Evolutionary conservation across 2,329 filamentous ascomycete genomes (phyloP).

Genomic region (Sphaerulina musiva): DNA sequence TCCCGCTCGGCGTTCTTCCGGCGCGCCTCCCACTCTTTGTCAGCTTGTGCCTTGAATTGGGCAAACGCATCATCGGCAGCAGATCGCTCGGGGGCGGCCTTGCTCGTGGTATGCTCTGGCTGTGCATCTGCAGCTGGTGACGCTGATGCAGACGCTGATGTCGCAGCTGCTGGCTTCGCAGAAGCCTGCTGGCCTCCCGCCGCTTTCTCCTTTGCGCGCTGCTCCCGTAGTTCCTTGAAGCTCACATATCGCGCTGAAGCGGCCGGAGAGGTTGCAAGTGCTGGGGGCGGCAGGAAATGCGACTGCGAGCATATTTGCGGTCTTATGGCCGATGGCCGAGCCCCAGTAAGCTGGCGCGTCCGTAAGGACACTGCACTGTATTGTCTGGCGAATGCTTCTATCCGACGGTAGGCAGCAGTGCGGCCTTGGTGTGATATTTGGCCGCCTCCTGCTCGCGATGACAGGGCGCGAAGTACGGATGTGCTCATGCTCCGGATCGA

Average conservation of each 20-base stretch:
- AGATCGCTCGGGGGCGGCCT: slow-evolving; percentile 23
- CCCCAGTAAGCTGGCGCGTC: slow-evolving; percentile 19
- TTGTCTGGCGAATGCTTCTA: slow-evolving; percentile 30
- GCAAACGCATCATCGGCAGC: slow-evolving; percentile 34
- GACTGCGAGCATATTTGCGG: slow-evolving; percentile 38
- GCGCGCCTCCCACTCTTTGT: slow-evolving; percentile 35
- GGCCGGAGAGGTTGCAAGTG: slow-evolving; percentile 37
- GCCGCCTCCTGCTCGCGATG: slow-evolving; percentile 37
- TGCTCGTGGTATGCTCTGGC: slow-evolving; percentile 31
- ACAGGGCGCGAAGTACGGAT: slow-evolving; percentile 36
- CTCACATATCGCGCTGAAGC: slow-evolving; percentile 41
- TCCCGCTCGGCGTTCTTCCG: slow-evolving; percentile 39
- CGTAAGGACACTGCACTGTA: slow-evolving; percentile 30
- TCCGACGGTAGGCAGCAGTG: slow-evolving; percentile 44
- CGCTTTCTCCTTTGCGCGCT: slow-evolving; percentile 33
- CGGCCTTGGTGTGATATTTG: slow-evolving; percentile 39
- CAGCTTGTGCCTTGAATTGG: slow-evolving; percentile 32
- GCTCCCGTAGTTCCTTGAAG: slow-evolving; percentile 36
- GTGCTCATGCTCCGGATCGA: slow-evolving; percentile 41
- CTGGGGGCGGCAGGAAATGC: slow-evolving; percentile 39
- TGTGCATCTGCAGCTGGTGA: slow-evolving; percentile 31
- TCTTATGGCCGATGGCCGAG: slow-evolving; percentile 18
- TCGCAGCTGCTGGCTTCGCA: slow-evolving; percentile 36
- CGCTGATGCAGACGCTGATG: slow-evolving; percentile 36
- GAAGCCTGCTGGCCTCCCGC: slow-evolving; percentile 35